These are phyloP conservation scores for Lactarius sp. DNA, from an alignment of 768 basidiomycete genomes.

Conservation along the genomic window DNA sequence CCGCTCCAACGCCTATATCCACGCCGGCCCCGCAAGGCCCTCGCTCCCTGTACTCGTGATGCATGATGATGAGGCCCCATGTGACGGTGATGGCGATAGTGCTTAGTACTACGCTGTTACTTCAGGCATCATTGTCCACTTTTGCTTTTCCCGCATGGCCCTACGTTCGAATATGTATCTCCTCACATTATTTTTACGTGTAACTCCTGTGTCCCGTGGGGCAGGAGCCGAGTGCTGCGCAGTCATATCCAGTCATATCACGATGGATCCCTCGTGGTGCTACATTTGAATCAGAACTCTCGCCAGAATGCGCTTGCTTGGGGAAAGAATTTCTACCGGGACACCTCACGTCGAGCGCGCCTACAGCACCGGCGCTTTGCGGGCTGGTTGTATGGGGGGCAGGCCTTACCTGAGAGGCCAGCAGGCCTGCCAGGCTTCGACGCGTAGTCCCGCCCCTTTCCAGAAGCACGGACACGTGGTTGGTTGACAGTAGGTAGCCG, in stretches of 20 bases:
- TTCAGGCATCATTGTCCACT: background rate
- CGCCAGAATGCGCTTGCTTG: background rate
- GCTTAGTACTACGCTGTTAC: background rate
- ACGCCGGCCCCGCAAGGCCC: conserved; percentile 8
- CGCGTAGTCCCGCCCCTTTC: background rate
- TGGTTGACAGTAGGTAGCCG: background rate
- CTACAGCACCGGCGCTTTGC: background rate
- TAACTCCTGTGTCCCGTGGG: conserved; percentile 5
- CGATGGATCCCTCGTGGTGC: conserved; percentile 10
- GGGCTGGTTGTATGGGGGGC: background rate
- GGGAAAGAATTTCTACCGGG: background rate
- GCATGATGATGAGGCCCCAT: background rate
- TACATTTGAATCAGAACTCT: conserved; percentile 16
- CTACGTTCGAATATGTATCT: conserved; percentile 16
- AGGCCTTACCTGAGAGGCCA: no score
- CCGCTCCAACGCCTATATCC: conserved; percentile 31
- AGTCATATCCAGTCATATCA: background rate
- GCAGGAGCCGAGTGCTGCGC: background rate
- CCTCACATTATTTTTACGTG: conserved; percentile 20
- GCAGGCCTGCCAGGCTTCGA: no score
- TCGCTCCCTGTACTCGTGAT: conserved; percentile 3
- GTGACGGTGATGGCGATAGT: conserved; percentile 1
- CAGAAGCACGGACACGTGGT: conserved; percentile 6
- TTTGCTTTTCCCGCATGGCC: conserved; percentile 4
- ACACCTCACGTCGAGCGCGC: background rate